Conservation (phyloP, 768 basidiomycete species). For the Boletus sp. region DNA sequence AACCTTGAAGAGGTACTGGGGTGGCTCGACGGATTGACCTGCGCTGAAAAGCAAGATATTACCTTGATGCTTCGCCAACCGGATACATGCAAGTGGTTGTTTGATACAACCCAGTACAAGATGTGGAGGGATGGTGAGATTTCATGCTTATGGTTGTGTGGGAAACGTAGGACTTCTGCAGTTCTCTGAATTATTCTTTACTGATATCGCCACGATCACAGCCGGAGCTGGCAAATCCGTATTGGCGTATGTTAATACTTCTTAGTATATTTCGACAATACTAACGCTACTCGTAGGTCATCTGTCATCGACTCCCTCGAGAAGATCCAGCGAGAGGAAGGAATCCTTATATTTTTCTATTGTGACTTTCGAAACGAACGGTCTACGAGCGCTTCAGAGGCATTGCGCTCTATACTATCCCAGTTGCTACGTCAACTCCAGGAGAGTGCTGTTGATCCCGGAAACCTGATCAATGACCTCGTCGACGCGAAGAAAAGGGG, state of each 20-base stretch:
- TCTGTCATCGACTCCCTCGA: background rate
- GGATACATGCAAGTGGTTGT: too few species aligned
- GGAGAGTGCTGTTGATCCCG: background rate
- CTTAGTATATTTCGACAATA: background rate
- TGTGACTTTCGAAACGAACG: background rate
- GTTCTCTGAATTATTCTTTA: background rate
- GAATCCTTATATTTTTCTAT: background rate
- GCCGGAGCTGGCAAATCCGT: background rate
- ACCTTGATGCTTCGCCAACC: too few species aligned
- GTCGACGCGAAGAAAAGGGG: too few species aligned
- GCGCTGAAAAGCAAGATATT: background rate
- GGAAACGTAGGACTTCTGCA: background rate
- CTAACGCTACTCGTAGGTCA: background rate
- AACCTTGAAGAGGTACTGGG: background rate
- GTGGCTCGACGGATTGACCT: background rate
- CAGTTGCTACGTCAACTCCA: too few species aligned
- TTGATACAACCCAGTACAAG: too few species aligned
- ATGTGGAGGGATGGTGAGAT: too few species aligned
- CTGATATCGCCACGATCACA: background rate
- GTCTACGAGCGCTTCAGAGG: too few species aligned
- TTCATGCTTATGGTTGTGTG: too few species aligned
- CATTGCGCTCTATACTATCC: too few species aligned
- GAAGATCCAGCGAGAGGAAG: background rate
- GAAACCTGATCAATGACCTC: background rate
- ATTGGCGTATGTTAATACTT: background rate